Conservation (phyloP, 352 stramenopile species). For the Pythium periplocum region DNA sequence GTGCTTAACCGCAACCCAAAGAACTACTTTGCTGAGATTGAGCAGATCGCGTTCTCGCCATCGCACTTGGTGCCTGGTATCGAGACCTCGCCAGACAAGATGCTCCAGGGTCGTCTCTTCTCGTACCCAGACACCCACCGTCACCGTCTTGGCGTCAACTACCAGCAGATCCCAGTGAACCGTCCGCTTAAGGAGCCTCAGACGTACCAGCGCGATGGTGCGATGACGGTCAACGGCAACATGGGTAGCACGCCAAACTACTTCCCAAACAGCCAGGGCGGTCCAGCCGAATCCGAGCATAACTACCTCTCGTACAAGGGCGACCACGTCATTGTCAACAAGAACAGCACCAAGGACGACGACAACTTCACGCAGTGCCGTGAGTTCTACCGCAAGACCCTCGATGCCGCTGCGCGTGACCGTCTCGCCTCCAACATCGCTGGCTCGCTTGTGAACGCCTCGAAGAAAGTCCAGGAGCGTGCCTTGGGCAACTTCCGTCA, state of each 20-base stretch:
- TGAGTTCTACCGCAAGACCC: slow-evolving; percentile 81
- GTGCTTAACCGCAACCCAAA: slow-evolving; percentile 83
- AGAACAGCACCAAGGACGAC: slow-evolving; percentile 79
- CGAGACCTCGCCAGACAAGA: slow-evolving; percentile 84
- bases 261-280: slow-evolving; percentile 84
- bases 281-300: slow-evolving; percentile 22
- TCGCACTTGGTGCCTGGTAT: slow-evolving; percentile 88
- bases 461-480: slow-evolving; percentile 70
- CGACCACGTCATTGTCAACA: slow-evolving; percentile 34
- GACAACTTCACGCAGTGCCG: slow-evolving; percentile 87
- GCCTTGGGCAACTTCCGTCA: slow-evolving; percentile 86
- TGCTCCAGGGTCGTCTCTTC: slow-evolving; percentile 87
- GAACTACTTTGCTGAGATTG: slow-evolving; percentile 91
- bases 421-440: slow-evolving; percentile 88
- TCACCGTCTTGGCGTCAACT: slow-evolving; percentile 87
- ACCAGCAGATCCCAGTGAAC: slow-evolving; percentile 89
- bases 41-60: slow-evolving; percentile 86
- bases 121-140: slow-evolving; percentile 88
- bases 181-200: slow-evolving; percentile 57
- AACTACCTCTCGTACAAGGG: slow-evolving; percentile 20
- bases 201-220: slow-evolving; percentile 83
- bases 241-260: slow-evolving; percentile 73
- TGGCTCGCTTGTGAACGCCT: slow-evolving; percentile 71
- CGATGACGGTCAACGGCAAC: slow-evolving; percentile 78
- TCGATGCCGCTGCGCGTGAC: slow-evolving; percentile 59